These are phyloP conservation scores for Coemansia sp. DNA, from an alignment of 192 early-diverging fungal genomes.

Conservation along the genomic window DNA sequence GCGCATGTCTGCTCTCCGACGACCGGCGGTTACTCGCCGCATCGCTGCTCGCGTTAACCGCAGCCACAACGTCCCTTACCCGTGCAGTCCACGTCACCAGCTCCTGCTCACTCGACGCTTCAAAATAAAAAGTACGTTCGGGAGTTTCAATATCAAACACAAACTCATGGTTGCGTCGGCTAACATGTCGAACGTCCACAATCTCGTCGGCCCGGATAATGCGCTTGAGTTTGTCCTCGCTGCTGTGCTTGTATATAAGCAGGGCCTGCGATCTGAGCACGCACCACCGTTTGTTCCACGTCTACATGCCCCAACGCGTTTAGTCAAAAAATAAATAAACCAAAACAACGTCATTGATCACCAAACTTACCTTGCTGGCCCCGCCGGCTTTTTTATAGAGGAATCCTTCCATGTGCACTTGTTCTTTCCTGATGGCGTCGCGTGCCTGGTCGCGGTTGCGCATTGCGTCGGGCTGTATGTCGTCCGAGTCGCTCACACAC, in stretches of 20 bases:
- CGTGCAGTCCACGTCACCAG: slow-evolving; percentile 34
- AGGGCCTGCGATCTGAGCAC: slow-evolving; percentile 50
- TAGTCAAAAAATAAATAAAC: slow-evolving; percentile 2
- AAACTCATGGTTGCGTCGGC: slow-evolving; percentile 48
- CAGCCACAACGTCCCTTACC: slow-evolving; percentile 24
- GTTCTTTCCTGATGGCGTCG: slow-evolving; percentile 45
- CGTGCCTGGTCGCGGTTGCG: slow-evolving; percentile 38
- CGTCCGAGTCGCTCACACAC: slow-evolving; percentile 44
- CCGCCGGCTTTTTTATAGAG: slow-evolving; percentile 47
- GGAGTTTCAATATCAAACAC: slow-evolving; percentile 42
- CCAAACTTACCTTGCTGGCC: slow-evolving; percentile 44
- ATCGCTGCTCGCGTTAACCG: slow-evolving; percentile 16
- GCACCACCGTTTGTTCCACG: slow-evolving; percentile 55
- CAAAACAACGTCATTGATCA: background rate
- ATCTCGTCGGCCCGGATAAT: slow-evolving; percentile 53
- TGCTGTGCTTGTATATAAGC: slow-evolving; percentile 44
- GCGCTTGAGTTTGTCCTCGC: slow-evolving; percentile 49
- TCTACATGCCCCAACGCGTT: slow-evolving; percentile 14
- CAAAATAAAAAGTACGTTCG: slow-evolving; percentile 44
- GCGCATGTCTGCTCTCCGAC: slow-evolving; percentile 18
- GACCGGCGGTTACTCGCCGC: slow-evolving; percentile 22
- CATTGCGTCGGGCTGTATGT: slow-evolving; percentile 33
- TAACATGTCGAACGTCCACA: slow-evolving; percentile 22
- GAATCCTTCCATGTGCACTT: slow-evolving; percentile 51
- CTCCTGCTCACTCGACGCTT: slow-evolving; percentile 51